Evolutionary conservation across 169 alveolate species (phyloP).

Genomic region (Theileria luwenshuni): DNA sequence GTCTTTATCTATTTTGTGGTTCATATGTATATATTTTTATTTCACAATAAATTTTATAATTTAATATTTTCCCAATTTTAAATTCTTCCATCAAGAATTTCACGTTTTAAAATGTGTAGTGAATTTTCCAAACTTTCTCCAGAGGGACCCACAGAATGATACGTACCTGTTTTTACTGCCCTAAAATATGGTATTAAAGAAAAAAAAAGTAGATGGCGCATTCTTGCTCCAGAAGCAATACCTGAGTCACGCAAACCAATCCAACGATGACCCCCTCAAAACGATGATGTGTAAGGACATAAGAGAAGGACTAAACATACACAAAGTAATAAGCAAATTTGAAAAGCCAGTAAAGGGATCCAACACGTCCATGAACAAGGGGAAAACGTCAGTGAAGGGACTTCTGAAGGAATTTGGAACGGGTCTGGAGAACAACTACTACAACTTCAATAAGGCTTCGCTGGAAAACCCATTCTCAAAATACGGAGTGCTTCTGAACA

Average conservation of each 20-base stretch:
- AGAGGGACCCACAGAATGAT: too few relatives aligned
- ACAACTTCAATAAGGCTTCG: slow-evolving; percentile 33
- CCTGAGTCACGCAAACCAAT: neutral
- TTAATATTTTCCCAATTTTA: slow-evolving; percentile 4
- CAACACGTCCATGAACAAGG: slow-evolving; percentile 12
- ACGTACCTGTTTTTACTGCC: neutral
- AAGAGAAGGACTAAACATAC: slow-evolving; percentile 15
- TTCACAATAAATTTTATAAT: slow-evolving; percentile 3
- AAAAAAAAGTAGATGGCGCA: neutral
- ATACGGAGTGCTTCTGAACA: slow-evolving; percentile 56
- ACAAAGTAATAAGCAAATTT: slow-evolving; percentile 4
- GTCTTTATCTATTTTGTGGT: slow-evolving; percentile 3
- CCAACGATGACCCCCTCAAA: slow-evolving; percentile 3
- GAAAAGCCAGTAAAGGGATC: slow-evolving; percentile 5
- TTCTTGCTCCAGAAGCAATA: neutral
- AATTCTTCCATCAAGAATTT: slow-evolving; percentile 5
- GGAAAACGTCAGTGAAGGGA: slow-evolving; percentile 8
- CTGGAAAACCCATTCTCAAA: slow-evolving; percentile 53
- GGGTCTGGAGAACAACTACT: neutral
- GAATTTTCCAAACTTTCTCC: neutral
- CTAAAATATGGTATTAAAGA: slow-evolving; percentile 11
- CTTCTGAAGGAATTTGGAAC: slow-evolving; percentile 1
- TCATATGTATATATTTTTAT: neutral
- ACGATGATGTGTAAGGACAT: slow-evolving; percentile 3
- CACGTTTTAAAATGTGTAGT: slow-evolving; percentile 6